Conservation (phyloP, 169 alveolate species). For the Plasmodium yoelii region DNA sequence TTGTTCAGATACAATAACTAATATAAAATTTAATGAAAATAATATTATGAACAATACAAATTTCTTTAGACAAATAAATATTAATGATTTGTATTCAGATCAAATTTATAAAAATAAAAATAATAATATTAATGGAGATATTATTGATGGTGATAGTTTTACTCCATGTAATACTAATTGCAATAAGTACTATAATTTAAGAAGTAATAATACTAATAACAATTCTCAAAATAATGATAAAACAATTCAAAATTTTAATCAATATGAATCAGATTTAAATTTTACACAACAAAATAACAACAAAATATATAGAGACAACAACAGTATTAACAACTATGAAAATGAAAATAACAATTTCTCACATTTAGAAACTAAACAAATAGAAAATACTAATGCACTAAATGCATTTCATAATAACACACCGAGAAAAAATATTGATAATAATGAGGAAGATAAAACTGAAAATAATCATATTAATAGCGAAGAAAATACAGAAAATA, state of each 20-base stretch:
- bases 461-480: not conserved
- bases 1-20: too few relatives aligned
- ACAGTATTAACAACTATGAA: not conserved
- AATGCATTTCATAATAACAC: too few relatives aligned
- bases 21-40: not conserved
- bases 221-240: not conserved
- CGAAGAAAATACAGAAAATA: not conserved
- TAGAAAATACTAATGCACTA: not conserved
- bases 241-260: too few relatives aligned
- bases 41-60: not conserved
- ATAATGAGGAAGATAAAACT: not conserved
- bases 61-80: not conserved
- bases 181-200: not conserved
- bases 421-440: not conserved
- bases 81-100: not conserved
- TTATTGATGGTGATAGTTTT: not conserved
- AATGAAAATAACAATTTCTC: not conserved
- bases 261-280: not conserved
- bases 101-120: conserved; percentile 9
- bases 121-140: not conserved
- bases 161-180: not conserved
- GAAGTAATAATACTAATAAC: not conserved
- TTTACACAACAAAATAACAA: not conserved
- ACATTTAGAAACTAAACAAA: not conserved
- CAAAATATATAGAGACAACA: not conserved